Evolutionary conservation across 2,329 filamentous ascomycete species (phyloP).

Genomic region (Penicillium sp.): DNA sequence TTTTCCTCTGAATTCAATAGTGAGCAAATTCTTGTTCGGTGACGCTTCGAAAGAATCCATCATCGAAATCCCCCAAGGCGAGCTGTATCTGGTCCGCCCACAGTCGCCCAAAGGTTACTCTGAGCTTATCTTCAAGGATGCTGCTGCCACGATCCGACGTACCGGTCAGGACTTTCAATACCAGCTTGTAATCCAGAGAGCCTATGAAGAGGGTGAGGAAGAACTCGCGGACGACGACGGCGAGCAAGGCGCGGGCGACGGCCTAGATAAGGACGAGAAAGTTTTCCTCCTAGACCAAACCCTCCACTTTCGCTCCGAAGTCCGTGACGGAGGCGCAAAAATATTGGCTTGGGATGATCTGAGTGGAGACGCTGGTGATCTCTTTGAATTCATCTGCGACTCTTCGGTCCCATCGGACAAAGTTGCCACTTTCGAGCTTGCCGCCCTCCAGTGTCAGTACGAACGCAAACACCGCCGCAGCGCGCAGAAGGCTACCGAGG

Average conservation of each 20-base stretch:
- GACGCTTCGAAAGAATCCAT: conserved; percentile 87
- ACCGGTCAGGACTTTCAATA: conserved; percentile 96
- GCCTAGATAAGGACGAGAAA: conserved; percentile 94
- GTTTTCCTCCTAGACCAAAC: conserved; percentile 92
- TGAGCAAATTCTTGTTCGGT: conserved; percentile 88
- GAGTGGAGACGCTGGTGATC: conserved; percentile 86
- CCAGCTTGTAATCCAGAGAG: conserved; percentile 91
- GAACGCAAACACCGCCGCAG: conserved; percentile 87
- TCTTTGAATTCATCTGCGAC: conserved; percentile 99
- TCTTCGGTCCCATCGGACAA: conserved; percentile 64
- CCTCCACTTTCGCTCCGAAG: conserved; percentile 80
- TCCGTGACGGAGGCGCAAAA: conserved; percentile 74
- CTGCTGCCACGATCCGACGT: conserved; percentile 82
- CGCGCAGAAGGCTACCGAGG: conserved; percentile 73
- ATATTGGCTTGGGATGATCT: conserved; percentile 93
- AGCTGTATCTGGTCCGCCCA: conserved; percentile 94
- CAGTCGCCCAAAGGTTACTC: conserved; percentile 96
- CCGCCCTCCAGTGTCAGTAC: conserved; percentile 92
- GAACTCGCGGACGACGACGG: conserved; percentile 88
- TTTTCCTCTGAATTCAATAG: conserved; percentile 44
- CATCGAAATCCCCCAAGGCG: conserved; percentile 90
- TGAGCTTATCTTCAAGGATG: conserved; percentile 98
- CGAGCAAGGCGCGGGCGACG: conserved; percentile 73
- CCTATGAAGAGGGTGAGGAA: conserved; percentile 96
- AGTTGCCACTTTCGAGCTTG: conserved; percentile 74